phyloP scores from a whole-genome alignment of 305 asterid genomes.

The Nicotiana rustica region DNA sequence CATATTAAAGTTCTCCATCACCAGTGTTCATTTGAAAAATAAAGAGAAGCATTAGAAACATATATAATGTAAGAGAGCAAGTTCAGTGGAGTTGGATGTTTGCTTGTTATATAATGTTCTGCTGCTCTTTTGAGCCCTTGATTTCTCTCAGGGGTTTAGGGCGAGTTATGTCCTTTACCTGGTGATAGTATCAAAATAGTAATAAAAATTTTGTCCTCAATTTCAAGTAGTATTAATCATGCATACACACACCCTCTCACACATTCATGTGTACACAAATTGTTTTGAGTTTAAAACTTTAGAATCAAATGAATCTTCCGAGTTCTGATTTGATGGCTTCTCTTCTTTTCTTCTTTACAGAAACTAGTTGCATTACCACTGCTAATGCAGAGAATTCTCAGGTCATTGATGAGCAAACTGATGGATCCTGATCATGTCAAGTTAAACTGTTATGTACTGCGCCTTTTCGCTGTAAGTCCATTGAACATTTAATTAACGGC shows the following conservation, averaged over 20 bases:
- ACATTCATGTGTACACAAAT: background rate
- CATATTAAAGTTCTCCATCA: background rate
- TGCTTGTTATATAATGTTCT: background rate
- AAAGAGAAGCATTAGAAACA: conserved; percentile 4
- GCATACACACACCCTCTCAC: background rate
- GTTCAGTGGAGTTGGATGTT: background rate
- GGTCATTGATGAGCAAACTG: conserved; percentile 46
- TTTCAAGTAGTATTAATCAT: background rate
- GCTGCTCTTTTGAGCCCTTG: background rate
- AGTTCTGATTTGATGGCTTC: background rate
- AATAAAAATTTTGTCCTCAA: background rate
- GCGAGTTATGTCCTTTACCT: background rate
- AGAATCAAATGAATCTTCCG: background rate
- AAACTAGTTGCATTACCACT: conserved; percentile 52
- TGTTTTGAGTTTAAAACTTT: background rate
- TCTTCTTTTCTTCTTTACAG: conserved; percentile 48
- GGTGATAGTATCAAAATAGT: background rate
- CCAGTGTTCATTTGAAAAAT: background rate
- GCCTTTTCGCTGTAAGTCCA: conserved; percentile 63
- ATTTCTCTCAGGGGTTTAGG: background rate
- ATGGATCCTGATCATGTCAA: conserved; percentile 58
- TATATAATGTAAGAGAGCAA: background rate
- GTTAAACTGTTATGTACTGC: conserved; percentile 55
- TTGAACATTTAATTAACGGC: background rate
- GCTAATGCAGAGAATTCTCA: conserved; percentile 45